These are phyloP conservation scores for Cladorrhinum sp. DNA, from an alignment of 2,329 filamentous ascomycete genomes.

Conservation along the genomic window DNA sequence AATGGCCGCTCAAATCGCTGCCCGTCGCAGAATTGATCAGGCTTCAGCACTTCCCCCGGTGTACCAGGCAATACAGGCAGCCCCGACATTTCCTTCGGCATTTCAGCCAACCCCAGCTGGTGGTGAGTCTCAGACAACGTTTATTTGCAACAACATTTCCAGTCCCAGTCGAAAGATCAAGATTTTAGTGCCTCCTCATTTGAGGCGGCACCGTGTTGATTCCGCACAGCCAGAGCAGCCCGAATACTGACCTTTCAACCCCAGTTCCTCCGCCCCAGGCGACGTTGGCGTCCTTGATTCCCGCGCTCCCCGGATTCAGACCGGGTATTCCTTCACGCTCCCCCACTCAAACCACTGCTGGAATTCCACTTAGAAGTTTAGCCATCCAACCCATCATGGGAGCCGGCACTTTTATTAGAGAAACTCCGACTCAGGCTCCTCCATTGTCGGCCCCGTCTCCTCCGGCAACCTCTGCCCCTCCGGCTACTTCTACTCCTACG, in stretches of 20 bases:
- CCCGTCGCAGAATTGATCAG: background rate
- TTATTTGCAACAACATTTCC: background rate
- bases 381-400: slow-evolving; percentile 17
- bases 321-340: background rate
- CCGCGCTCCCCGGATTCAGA: background rate
- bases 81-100: background rate
- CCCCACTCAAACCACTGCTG: background rate
- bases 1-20: slow-evolving; percentile 1
- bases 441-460: background rate
- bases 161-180: slow-evolving; percentile 14
- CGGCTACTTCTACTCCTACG: background rate
- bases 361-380: background rate
- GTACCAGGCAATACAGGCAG: background rate
- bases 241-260: background rate
- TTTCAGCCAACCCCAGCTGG: background rate
- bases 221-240: background rate
- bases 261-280: background rate
- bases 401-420: slow-evolving; percentile 17
- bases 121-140: slow-evolving; percentile 20
- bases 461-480: background rate
- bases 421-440: background rate
- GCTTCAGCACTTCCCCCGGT: background rate
- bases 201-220: slow-evolving; percentile 14
- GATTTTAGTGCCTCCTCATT: slow-evolving; percentile 22
- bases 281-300: background rate